Evolutionary conservation across 202 grass and related monocot species (phyloP), one percentile per base, ranked within the genome.

Genomic region (Zizania palustris): DNA sequence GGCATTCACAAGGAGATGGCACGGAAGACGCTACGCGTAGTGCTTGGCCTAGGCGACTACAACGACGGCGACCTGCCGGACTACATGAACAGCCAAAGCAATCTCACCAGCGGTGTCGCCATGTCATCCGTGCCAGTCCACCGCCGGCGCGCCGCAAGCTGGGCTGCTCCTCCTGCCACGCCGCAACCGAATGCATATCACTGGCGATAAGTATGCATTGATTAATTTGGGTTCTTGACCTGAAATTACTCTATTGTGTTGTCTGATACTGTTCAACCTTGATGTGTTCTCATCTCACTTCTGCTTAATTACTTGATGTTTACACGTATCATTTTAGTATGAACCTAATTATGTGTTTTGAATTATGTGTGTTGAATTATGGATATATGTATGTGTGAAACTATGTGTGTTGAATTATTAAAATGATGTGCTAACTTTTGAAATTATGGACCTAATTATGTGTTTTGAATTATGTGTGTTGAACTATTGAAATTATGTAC

Each of bases 1-100:
- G 85, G 81, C 48, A 40, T 78, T n/a, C 74, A 88, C 53, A 85
- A 68, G 87, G 85, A 92, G 54, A 92, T 97, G 89, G 89, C 89
- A 40, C 77, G 58, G 63, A 85, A 80, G 83, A 50, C 82, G 11
- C 74, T 97, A 51, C 84, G 87, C 33, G 48, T 77, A 1, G 73
- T 97, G 20, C 62, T 69, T 5, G 85, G 69, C n/a, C 69, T 82
- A 0, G 65, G 54, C 3, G 84, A 82, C 34, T 71, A 60, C 38
- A 51, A 39, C 51, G 80, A 74, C 22, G 60, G 71, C 11, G 82
- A 79, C 37, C 48, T 53, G 10, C 38, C 45, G 0, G 70, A 20
- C 4, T 71, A 13, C 62, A 44, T 11, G 9, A 74, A 42, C 63
- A 68, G 19, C 39, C 68, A 63, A 40, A 13, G 45, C 42, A 45